phyloP scores from a whole-genome alignment of 495 filamentous ascomycete species.

The Bacidia gigantensis region DNA sequence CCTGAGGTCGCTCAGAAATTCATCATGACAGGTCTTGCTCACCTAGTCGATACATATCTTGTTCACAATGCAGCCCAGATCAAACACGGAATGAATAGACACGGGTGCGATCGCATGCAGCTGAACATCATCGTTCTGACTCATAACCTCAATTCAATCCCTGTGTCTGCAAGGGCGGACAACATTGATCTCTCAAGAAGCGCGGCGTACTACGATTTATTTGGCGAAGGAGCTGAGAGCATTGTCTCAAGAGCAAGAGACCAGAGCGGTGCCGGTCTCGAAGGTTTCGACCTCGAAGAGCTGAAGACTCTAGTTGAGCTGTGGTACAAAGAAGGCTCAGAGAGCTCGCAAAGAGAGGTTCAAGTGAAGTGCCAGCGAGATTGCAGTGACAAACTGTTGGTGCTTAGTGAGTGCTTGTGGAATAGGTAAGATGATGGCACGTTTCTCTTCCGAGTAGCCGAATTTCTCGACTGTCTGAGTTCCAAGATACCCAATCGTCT shows the following conservation, averaged over 20 bases:
- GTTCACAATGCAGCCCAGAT: constrained; percentile 50
- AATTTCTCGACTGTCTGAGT: not conserved
- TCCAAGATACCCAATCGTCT: not conserved
- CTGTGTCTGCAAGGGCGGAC: constrained; percentile 25
- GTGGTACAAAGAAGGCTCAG: constrained; percentile 69
- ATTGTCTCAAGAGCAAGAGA: constrained; percentile 25
- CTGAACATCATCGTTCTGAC: constrained; percentile 88
- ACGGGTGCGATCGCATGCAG: constrained; percentile 68
- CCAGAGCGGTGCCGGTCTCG: constrained; percentile 23
- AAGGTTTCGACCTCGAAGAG: constrained; percentile 65
- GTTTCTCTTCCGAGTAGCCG: not conserved
- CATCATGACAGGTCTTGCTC: constrained; percentile 56
- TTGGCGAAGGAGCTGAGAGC: constrained; percentile 55
- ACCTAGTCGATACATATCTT: constrained; percentile 57
- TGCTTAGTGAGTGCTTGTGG: constrained; percentile 74
- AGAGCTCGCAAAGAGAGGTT: constrained; percentile 57
- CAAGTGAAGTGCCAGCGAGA: constrained; percentile 57
- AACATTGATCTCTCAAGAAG: constrained; percentile 42
- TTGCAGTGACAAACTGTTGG: constrained; percentile 59
- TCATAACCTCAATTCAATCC: constrained; percentile 87
- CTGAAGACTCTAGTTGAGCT: constrained; percentile 72
- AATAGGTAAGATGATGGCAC: constrained; percentile 22
- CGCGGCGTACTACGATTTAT: constrained; percentile 66
- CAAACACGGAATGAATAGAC: constrained; percentile 49
- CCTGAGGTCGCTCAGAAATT: constrained; percentile 48